Conservation (phyloP, 1,284 basidiomycete genomes). For the Malassezia obtusa region DNA sequence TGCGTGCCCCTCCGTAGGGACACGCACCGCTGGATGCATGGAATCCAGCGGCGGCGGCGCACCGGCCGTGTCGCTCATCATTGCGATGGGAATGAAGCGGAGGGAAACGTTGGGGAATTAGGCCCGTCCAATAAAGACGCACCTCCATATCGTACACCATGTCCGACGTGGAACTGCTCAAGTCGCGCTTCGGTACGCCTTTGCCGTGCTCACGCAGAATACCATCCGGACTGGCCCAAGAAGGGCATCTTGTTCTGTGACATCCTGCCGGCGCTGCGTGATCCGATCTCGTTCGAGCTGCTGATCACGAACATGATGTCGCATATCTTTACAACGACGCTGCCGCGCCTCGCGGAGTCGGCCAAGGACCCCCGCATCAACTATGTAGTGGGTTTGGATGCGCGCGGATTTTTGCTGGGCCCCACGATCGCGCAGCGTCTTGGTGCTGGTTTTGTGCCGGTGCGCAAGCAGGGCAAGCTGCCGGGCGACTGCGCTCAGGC, state of each 20-base stretch:
- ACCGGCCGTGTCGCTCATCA: conserved; percentile 13
- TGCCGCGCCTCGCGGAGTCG: conserved; percentile 53
- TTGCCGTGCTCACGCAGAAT: conserved; percentile 19
- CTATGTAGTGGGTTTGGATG: conserved; percentile 88
- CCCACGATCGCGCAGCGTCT: conserved; percentile 82
- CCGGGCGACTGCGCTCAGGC: conserved; percentile 72
- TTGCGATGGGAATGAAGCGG: conserved; percentile 4
- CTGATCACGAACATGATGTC: conserved; percentile 81
- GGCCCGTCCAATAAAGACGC: not conserved
- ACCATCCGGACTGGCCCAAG: conserved; percentile 47
- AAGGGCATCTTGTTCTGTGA: conserved; percentile 46
- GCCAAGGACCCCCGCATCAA: conserved; percentile 58
- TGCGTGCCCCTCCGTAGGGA: not conserved
- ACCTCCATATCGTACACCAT: conserved; percentile 9
- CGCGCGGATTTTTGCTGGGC: conserved; percentile 88
- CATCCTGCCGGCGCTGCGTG: conserved; percentile 46
- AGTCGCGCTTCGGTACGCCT: conserved; percentile 18
- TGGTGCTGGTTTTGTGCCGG: conserved; percentile 90
- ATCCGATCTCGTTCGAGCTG: conserved; percentile 51
- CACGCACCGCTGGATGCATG: conserved; percentile 13
- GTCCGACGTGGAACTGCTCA: conserved; percentile 19
- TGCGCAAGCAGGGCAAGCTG: conserved; percentile 86
- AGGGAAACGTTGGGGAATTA: not conserved
- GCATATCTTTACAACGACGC: conserved; percentile 67
- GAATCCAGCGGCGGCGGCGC: conserved; percentile 15